Percentiles rank a stretch among this genome's conserved stretches.
These are phyloP conservation scores for Moesziomyces parantarcticus DNA, from an alignment of 1,284 basidiomycete species.

Conservation along the genomic window DNA sequence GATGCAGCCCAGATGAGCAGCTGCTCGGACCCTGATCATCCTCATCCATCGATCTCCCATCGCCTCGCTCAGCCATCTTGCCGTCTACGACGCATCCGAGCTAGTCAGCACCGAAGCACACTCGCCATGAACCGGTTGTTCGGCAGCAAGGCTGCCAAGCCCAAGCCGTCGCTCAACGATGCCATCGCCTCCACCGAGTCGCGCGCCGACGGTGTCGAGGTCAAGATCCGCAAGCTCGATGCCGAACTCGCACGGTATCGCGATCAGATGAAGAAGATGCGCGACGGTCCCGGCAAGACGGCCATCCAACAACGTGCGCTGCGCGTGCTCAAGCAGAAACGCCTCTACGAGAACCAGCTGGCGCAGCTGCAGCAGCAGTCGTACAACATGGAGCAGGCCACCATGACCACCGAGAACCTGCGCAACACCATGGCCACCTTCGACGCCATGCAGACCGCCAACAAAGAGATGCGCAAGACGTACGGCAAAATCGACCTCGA, in stretches of 20 bases:
- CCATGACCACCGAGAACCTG: constrained; percentile 94
- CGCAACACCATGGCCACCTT: constrained; percentile 99
- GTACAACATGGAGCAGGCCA: constrained; percentile 98
- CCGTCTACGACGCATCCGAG: neutral
- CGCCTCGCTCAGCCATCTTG: constrained; percentile 7
- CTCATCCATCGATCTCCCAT: neutral
- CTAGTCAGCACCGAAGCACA: neutral
- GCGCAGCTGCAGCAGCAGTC: constrained; percentile 92
- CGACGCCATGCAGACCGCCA: constrained; percentile 96
- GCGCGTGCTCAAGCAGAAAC: constrained; percentile 92
- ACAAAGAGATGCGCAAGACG: constrained; percentile 95
- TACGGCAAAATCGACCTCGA: constrained; percentile 98
- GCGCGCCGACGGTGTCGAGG: constrained; percentile 88
- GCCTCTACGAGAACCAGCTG: constrained; percentile 93
- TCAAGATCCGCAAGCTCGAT: constrained; percentile 96
- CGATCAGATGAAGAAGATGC: constrained; percentile 93
- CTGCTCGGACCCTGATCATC: constrained; percentile 12
- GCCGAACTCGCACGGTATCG: constrained; percentile 91
- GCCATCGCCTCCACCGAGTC: constrained; percentile 93
- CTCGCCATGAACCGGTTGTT: constrained; percentile 69
- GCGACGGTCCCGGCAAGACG: constrained; percentile 92
- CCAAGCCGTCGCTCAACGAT: constrained; percentile 86
- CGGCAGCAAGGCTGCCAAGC: constrained; percentile 68
- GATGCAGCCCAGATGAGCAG: constrained; percentile 8
- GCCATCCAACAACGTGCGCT: constrained; percentile 96